phyloP scores from a whole-genome alignment of 2,329 filamentous ascomycete genomes.

The Neobulgaria alba region DNA sequence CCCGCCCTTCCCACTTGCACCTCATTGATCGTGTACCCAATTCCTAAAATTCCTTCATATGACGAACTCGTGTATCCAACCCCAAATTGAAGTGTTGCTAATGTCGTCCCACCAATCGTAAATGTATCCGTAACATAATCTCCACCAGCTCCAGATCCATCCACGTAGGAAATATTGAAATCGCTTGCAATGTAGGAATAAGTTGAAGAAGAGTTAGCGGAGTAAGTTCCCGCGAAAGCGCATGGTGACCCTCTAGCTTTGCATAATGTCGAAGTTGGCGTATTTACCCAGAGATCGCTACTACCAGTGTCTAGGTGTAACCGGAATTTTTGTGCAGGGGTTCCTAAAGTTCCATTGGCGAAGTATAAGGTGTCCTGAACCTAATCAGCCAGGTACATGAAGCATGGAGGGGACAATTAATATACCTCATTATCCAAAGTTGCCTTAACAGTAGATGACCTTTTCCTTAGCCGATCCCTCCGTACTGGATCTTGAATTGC shows the following conservation, averaged over 20 bases:
- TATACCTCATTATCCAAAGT: slow-evolving; percentile 47
- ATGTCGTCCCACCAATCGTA: slow-evolving; percentile 42
- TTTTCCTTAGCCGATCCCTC: slow-evolving; percentile 33
- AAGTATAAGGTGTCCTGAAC: slow-evolving; percentile 53
- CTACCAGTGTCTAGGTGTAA: slow-evolving; percentile 61
- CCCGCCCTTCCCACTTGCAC: slow-evolving; percentile 55
- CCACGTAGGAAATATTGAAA: slow-evolving; percentile 85
- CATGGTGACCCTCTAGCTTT: slow-evolving; percentile 42
- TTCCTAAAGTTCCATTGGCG: slow-evolving; percentile 54
- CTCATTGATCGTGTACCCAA: slow-evolving; percentile 76
- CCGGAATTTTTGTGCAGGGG: slow-evolving; percentile 47
- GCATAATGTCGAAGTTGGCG: slow-evolving; percentile 53
- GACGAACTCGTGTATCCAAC: slow-evolving; percentile 57
- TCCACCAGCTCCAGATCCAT: slow-evolving; percentile 67
- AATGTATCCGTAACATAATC: slow-evolving; percentile 76
- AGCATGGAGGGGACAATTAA: too few species aligned
- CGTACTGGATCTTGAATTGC: slow-evolving; percentile 20
- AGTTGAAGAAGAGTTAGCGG: slow-evolving; percentile 63
- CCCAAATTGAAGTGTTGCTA: slow-evolving; percentile 60
- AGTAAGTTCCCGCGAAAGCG: slow-evolving; percentile 55
- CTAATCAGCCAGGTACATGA: too few species aligned
- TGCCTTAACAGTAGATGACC: slow-evolving; percentile 37
- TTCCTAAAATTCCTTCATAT: slow-evolving; percentile 69
- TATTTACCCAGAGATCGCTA: slow-evolving; percentile 65
- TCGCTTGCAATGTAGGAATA: slow-evolving; percentile 63